phyloP scores from a whole-genome alignment of 495 filamentous ascomycete species.

The Corynascus novoguineensis region DNA sequence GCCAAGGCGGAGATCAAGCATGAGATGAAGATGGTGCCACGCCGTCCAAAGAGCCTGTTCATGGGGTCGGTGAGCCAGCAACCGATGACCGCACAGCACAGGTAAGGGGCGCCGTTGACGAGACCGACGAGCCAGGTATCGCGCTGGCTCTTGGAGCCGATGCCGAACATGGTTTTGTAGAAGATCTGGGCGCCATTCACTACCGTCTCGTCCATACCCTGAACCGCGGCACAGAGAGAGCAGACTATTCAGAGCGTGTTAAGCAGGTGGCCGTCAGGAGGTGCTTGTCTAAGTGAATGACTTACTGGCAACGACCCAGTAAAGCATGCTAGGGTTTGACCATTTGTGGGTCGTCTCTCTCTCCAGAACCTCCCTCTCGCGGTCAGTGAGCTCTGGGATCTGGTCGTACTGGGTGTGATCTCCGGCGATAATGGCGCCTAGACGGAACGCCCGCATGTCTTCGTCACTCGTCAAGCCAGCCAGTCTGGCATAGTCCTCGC shows the following conservation, averaged over 20 bases:
- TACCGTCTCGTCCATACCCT: constrained; percentile 68
- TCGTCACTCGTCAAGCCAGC: constrained; percentile 57
- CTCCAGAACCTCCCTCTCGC: constrained; percentile 54
- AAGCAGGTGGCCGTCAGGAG: neutral
- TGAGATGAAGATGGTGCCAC: constrained; percentile 61
- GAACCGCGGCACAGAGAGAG: constrained; percentile 69
- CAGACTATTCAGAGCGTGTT: constrained; percentile 31
- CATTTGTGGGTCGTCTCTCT: constrained; percentile 64
- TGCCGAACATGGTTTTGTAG: constrained; percentile 49
- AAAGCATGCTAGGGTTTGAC: constrained; percentile 61
- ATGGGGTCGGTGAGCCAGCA: constrained; percentile 69
- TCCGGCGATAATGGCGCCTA: constrained; percentile 62
- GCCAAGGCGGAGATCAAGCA: constrained; percentile 56
- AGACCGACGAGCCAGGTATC: constrained; percentile 48
- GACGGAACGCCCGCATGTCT: constrained; percentile 63
- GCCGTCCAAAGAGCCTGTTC: constrained; percentile 60
- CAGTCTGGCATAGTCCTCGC: constrained; percentile 59
- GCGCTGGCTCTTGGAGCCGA: constrained; percentile 42
- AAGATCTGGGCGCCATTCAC: constrained; percentile 69
- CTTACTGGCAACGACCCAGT: constrained; percentile 61
- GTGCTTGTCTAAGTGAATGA: neutral
- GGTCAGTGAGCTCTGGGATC: constrained; percentile 49
- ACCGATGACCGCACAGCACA: constrained; percentile 45
- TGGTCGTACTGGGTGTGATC: constrained; percentile 44
- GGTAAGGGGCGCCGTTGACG: constrained; percentile 48